Evolutionary conservation across 345 rosid species (phyloP).

Genomic region (Eucalyptus caleyi): DNA sequence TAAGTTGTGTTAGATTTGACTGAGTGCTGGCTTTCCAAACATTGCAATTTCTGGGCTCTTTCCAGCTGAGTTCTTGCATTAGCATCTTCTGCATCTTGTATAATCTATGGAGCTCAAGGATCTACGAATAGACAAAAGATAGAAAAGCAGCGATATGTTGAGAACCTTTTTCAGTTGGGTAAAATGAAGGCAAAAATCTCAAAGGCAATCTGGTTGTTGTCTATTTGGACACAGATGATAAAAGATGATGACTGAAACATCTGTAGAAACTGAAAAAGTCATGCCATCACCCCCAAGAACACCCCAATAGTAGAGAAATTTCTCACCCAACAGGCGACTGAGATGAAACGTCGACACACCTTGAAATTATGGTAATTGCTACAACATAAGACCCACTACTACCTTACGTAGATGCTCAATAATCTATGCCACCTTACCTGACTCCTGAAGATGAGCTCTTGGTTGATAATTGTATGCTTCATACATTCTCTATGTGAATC

Average conservation of each 20-base stretch:
- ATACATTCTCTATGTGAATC: constrained; percentile 13
- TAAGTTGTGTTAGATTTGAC: not conserved
- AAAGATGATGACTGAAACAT: not conserved
- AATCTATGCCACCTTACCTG: constrained; percentile 13
- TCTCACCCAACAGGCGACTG: not conserved
- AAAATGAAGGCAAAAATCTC: not conserved
- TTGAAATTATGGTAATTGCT: not conserved
- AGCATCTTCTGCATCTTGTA: constrained; percentile 20
- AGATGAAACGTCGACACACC: not conserved
- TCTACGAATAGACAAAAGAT: constrained; percentile 6
- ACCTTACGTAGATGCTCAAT: not conserved
- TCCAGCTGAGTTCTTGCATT: constrained; percentile 12
- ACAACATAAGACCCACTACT: not conserved
- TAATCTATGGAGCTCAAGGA: constrained; percentile 31
- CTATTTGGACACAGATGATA: not conserved
- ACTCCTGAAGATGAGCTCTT: constrained; percentile 22
- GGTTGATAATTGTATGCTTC: constrained; percentile 27
- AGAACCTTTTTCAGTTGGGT: not conserved
- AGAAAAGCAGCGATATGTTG: not conserved
- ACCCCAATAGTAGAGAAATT: not conserved
- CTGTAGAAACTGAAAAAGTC: not conserved
- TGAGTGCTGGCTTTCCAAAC: constrained; percentile 5
- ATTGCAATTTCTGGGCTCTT: not conserved
- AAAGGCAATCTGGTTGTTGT: not conserved
- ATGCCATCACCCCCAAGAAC: not conserved